Base-by-base conservation (phyloP, 148 eudicot species). In the Silene uniflora region DNA sequence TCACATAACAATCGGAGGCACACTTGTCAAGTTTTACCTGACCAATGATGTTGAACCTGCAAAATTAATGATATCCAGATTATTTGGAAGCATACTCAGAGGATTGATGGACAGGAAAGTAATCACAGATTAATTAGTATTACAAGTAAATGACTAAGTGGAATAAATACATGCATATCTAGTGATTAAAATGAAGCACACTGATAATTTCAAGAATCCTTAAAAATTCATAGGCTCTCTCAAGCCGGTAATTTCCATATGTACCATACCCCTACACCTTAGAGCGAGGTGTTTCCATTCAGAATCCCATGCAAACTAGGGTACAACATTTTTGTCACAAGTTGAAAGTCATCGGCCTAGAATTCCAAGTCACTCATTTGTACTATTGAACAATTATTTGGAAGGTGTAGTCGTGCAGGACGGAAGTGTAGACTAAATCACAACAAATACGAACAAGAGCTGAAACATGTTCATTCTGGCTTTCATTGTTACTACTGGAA, bases 31-130 rank as follows among this genome's bases (percentile, higher is more conserved):
- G 65, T 52, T 29, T 73, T 92, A 95, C 98, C 98, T 92, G 98
- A 68, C 98, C 97, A 78, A 90, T 93, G 74, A 92, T 92, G 86
- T 95, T 95, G 83, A 90, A 92, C 98, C 98, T 95, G 97, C 87
- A 88, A 76, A 54, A 21, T 56, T 46, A 3, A 49, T 8, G 29
- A 76, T 0, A 27, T 27, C 22, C 54, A 22, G 10, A 47, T 72
- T 49, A 81, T 67, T 35, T 70, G 17, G 59, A 76, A 13, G 67
- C 25, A 32, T 25, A 14, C 1, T 70, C 21, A 14, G 5, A 47
- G 75, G 6, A 49, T 3, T 7, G 24, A 67, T 19, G 49, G 7
- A 18, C 2, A 22, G 8, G 10, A 12, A 16, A 55, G 4, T 7
- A 7, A 35, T 2, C 7, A n/a, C 9, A 32, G 0, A 61, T 23